Evolutionary conservation across 257 asterid genomes (phyloP), one percentile per base, ranked within the genome.

Genomic region (Salvia splendens): DNA sequence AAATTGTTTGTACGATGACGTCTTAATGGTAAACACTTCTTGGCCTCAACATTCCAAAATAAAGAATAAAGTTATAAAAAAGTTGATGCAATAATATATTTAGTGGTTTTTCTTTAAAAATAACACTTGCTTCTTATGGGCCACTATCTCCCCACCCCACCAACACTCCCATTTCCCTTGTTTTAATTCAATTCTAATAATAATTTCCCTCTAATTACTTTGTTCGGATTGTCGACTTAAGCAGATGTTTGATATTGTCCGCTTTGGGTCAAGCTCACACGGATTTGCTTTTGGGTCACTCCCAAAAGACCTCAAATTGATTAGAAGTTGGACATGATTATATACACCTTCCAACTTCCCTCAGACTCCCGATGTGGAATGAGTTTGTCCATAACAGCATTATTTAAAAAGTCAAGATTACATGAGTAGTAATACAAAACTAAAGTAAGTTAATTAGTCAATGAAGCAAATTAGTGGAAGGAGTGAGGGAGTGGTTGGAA

Each of bases 91-190:
- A 43, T 15, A 12, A 56, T 33, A 38, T 38, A 38, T 38, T 38
- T 6, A 71, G 74, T 81, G 80, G 75, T 8, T 64, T 68, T 36
- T 75, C 72, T 76, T 73, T 79, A 15, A 20, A 54, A 71, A 45
- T 62, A 60, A 48, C 6, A 71, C 67, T 77, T 69, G 75, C 75
- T 66, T 74, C 52, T 81, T 64, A 79, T 79, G 78, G 78, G 54
- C 76, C 89, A 84, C 82, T 74, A 74, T 72, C 75, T 11, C 36
- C 4, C 12, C 61, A 30, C 11, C 38, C 5, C 6, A 5, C 38
- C 38, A 33, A 33, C 6, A 33, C 11, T 55, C 32, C 42, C 42
- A 12, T 52, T 52, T 52, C n/a, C 58, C 35, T 52, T 20, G 6
- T 52, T 38, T 20, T 52, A 3, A 6, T 52, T 52, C 10, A 52